Evolutionary conservation across 805 yeast genomes (phyloP).

Genomic region (Ogataea methanolica): DNA sequence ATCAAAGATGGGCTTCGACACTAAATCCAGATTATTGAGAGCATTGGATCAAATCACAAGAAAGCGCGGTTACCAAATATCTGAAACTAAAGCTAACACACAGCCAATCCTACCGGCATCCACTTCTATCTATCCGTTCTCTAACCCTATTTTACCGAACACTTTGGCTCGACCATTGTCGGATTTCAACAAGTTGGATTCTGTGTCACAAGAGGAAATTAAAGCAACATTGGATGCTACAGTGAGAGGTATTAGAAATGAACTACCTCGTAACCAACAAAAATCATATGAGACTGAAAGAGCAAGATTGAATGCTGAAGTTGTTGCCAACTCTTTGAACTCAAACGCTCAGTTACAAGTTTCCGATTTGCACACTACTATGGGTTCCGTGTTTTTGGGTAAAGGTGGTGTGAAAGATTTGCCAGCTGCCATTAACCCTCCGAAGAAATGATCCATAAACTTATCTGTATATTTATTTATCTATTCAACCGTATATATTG

Average conservation of each 20-base stretch:
- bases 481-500: no score
- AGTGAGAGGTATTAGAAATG: constrained; percentile 26
- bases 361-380: constrained; percentile 16
- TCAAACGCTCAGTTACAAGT: constrained; percentile 29
- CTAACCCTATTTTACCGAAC: constrained; percentile 19
- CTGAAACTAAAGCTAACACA: background rate
- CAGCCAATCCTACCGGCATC: constrained; percentile 11
- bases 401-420: constrained; percentile 14
- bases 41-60: constrained; percentile 23
- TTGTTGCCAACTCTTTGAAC: constrained; percentile 27
- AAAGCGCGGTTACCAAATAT: constrained; percentile 20
- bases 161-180: constrained; percentile 14
- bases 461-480: background rate
- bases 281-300: constrained; percentile 21
- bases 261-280: constrained; percentile 16
- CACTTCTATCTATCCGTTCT: constrained; percentile 21
- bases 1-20: constrained; percentile 23
- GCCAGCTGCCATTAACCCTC: constrained; percentile 14
- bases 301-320: constrained; percentile 25
- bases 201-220: constrained; percentile 18
- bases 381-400: constrained; percentile 19
- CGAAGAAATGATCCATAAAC: background rate
- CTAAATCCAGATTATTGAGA: constrained; percentile 25
- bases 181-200: constrained; percentile 6
- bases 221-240: constrained; percentile 18